Base-by-base conservation (phyloP, 345 rosid genomes). In the Kernera saxatilis region DNA sequence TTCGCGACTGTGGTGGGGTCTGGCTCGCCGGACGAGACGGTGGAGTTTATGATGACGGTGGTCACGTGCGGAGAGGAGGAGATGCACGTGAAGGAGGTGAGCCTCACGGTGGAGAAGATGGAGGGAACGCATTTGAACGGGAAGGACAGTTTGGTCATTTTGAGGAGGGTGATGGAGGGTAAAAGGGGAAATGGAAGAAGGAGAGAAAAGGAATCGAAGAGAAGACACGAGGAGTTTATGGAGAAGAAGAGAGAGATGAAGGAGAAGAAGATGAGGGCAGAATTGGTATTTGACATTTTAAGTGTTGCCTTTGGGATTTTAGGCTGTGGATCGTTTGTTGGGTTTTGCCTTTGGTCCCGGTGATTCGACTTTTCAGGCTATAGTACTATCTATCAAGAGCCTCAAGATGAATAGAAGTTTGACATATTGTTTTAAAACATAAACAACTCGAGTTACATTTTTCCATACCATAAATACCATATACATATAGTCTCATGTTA, bases 51-150 rank as follows among this genome's bases (percentile, higher is more conserved):
- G 51, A 80, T 87, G 6, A 66, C 78, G 72, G 53, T 82, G 72
- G 84, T 88, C 65, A 82, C 87, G 74, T 85, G 87, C 76, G 85
- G 84, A 5, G 84, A 73, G 18, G 88, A 85, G 77, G 84, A 72
- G 64, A 79, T 84, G 96, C 82, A 83, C 78, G 80, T 88, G 88
- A 82, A 74, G 80, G 96, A 85, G 49, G 90, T 86, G 73, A 78
- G 88, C 41, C 44, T 90, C 19, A 89, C 80, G 43, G 80, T 82
- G 69, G 91, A 92, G 85, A 84, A 87, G 72, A 68, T 81, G 83
- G 95, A 90, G 41, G 96, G 96, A 37, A 75, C 76, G 83, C 52
- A 67, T 8, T 54, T 90, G 69, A 87, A 75, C 35, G 97, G 98
- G 54, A 82, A 30, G 84, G 88, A 83, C 0, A 85, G 89, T 76